Base-by-base conservation (phyloP, 1,139 yeast species). In the Protomyces inundatus region DNA sequence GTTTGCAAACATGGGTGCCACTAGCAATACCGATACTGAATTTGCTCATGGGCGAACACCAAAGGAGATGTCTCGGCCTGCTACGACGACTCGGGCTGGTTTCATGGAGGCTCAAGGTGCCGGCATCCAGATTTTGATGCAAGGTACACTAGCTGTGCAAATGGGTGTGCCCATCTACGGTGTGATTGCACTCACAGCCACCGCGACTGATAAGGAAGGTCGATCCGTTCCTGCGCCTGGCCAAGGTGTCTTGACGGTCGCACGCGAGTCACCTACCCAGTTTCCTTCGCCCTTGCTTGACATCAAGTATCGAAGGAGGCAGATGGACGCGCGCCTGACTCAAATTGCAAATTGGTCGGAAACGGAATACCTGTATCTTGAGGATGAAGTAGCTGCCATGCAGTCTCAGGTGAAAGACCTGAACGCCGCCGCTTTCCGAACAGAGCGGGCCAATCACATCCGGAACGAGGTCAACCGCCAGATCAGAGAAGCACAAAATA, bases 41-140 rank as follows among this genome's bases (percentile, higher is more conserved):
- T 82, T 87, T 71, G 96, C 84, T 66, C 93, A 90, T 71, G 99
- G 99, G 69, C 90, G 99, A 81, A 90, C 97, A 66, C 98, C 99
- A 70, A 82, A 86, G 69, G 98, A 93, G 78, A 93, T 93, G 98
- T 93, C 98, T 50, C 88, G 99, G 80, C 99, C 99, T 67, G 83
- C 97, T 66, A 90, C 99, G 64, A 88, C 97, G 54, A 81, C 96
- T 64, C 89, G 99, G 83, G 82, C 87, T 71, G 99, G 99, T 71
- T 93, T 93, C 82, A 93, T 93, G 98, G 99, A 93, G 82, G 87
- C 98, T 54, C 99, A 93, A 80, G 99, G 99, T 82, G 86, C 98
- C 61, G 99, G 99, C 86, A 88, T 90, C 73, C 97, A 95, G 81
- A 86, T 93, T 70, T 83, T 95, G 71, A 93, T 93, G 99, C 84